Evolutionary conservation across 108 stramenopile species (phyloP), one percentile per base, ranked within the genome.

Genomic region (Schizochytrium sp.): DNA sequence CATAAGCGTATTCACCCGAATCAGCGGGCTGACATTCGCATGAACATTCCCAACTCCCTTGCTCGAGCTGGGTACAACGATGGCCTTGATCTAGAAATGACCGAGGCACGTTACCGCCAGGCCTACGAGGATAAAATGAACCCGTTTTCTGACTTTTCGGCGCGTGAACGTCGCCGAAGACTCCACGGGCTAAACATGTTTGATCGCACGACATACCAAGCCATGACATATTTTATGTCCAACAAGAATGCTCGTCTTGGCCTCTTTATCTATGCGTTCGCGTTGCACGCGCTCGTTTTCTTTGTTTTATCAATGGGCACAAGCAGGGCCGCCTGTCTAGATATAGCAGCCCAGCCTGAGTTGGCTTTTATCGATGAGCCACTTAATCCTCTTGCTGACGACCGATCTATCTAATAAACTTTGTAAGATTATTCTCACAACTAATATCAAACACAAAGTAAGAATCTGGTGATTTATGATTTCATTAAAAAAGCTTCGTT

Each of bases 281-380:
- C 76, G 19, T 28, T 83, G 8, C 76, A 83, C 47, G 10, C 3
- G 8, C 76, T 83, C 5, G 76, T 83, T 10, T 83, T 83, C 53
- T 83, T 83, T 10, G 76, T 53, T n/a, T 53, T 83, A 5, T 83
- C 53, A n/a, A 55, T 83, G 76, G 55, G 15, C 53, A 83, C 76
- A 0, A 49, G n/a, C 19, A 19, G 50, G 76, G 15, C 42, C 28
- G 64, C 42, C 28, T 69, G 64, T 69, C 64, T 69, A 7, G 64
- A 69, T 44, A 44, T 44, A 44, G 64, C 64, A 38, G 44, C 64
- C 44, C 64, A 38, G 1, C 8, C 42, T 38, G 64, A 69, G 19
- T 28, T 44, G 19, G 19, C 44, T 15, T 15, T 69, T 38, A 69
- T 69, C 42, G 12, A 7, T 7, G 5, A 38, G 28, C 28, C 28